Conservation (phyloP, 257 asterid genomes). For the Solanum chmielewskii region DNA sequence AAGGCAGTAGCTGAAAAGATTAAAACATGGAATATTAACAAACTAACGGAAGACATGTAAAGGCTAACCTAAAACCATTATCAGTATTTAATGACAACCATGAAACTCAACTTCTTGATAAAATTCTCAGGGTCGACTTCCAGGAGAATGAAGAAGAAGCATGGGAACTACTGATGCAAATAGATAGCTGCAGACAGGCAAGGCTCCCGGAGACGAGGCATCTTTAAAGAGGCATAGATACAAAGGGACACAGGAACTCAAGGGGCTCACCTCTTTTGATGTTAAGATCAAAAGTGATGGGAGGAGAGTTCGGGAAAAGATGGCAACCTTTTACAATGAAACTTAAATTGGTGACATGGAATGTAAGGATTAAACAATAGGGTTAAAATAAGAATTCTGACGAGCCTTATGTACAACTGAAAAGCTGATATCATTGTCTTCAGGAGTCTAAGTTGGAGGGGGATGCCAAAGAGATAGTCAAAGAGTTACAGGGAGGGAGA, state of each 20-base stretch:
- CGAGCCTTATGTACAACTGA: neutral
- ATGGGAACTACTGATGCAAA: neutral
- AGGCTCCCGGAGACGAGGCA: neutral
- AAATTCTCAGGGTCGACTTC: neutral
- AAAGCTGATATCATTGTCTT: neutral
- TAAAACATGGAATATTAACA: neutral
- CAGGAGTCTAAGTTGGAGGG: neutral
- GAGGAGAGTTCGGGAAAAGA: neutral
- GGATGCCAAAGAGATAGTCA: neutral
- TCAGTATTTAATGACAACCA: neutral
- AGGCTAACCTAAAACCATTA: neutral
- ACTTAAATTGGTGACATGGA: neutral
- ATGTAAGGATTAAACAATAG: neutral
- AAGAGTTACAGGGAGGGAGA: neutral
- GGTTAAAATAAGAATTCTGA: neutral
- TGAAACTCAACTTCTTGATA: neutral
- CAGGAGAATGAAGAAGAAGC: neutral
- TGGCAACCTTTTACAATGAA: neutral
- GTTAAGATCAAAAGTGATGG: neutral
- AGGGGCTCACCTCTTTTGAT: neutral
- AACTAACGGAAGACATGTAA: neutral
- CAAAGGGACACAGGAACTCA: neutral
- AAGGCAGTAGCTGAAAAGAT: slow-evolving; percentile 15
- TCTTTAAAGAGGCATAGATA: neutral
- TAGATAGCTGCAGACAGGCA: neutral